Evolutionary conservation across 2,329 filamentous ascomycete species (phyloP), one percentile per base, ranked within the genome.

Genomic region (Furcasterigmium sp.): DNA sequence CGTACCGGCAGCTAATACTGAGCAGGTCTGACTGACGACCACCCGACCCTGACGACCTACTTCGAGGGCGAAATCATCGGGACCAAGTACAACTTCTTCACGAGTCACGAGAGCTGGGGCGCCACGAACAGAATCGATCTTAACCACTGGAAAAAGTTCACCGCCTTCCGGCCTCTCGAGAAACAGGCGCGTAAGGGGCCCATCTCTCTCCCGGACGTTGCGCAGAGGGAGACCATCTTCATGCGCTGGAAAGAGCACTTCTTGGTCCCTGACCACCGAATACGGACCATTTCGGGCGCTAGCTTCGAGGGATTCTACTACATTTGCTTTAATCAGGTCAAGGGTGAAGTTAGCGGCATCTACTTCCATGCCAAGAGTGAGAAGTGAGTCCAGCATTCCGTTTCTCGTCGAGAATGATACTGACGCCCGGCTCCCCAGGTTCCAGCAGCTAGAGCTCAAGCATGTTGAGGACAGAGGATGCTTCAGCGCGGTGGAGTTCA

Each of bases 241-340:
- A 98, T 98, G 93, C 82, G 93, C 47, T 98, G 93, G 93, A 98
- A 98, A 65, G 93, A 98, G 60, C 90, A 95, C 56, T 98, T 98
- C 57, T 72, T 98, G 1, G 93, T 98, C 1, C 93, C 93, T 2
- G 91, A 98, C 57, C 93, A 98, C 62, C 80, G 87, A 14, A 90
- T 97, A 17, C 80, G 85, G 48, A 94, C 87, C 10, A 95, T 98
- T 48, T 87, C 82, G 26, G 93, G 93, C 15, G 93, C 93, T 8
- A 97, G 91, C 58, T 98, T 97, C 47, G 93, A 98, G 60, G 93
- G 93, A 0, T 98, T 98, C 62, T 98, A 97, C 63, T 98, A 98
- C 59, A 97, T 98, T 53, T 96, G 91, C 69, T 97, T 97, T 70
- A 95, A 97, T 63, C 91, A 97, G 65, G 71, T 89, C 39, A 79